Evolutionary conservation across 2,329 filamentous ascomycete species (phyloP).

Genomic region (Anthostomella pinea): DNA sequence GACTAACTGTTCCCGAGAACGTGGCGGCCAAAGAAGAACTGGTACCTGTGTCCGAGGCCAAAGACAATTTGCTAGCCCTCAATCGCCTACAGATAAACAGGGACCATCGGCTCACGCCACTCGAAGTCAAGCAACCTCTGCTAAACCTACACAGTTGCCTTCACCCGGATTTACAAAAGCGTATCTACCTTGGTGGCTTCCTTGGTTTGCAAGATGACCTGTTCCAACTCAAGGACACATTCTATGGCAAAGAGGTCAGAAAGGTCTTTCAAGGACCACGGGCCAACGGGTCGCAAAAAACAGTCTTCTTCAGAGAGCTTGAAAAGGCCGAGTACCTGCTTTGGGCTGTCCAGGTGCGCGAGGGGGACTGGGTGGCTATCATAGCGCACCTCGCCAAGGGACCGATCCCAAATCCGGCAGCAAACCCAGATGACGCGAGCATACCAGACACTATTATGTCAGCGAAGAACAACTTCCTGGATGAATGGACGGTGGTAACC

Average conservation of each 20-base stretch:
- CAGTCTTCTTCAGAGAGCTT: constrained; percentile 12
- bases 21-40: constrained; percentile 5
- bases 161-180: constrained; percentile 3
- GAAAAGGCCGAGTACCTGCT: constrained; percentile 13
- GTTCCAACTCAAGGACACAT: constrained; percentile 3
- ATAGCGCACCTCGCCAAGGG: constrained; percentile 11
- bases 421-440: background rate
- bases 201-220: constrained; percentile 7
- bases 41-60: background rate
- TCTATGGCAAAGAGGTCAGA: constrained; percentile 5
- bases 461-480: constrained; percentile 4
- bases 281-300: too few species aligned
- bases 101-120: background rate
- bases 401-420: background rate
- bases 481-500: constrained; percentile 12
- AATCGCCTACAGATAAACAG: constrained; percentile 13
- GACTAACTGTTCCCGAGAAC: too few species aligned
- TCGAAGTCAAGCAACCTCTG: constrained; percentile 14
- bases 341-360: constrained; percentile 13
- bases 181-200: constrained; percentile 11
- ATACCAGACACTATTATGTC: constrained; percentile 1
- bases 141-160: constrained; percentile 10
- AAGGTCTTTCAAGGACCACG: constrained; percentile 1
- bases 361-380: constrained; percentile 14
- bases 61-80: constrained; percentile 12